Percentiles rank a stretch among this genome's conserved stretches.
Evolutionary conservation across 805 yeast species (phyloP).

Genomic region (Candida yuanshanica): DNA sequence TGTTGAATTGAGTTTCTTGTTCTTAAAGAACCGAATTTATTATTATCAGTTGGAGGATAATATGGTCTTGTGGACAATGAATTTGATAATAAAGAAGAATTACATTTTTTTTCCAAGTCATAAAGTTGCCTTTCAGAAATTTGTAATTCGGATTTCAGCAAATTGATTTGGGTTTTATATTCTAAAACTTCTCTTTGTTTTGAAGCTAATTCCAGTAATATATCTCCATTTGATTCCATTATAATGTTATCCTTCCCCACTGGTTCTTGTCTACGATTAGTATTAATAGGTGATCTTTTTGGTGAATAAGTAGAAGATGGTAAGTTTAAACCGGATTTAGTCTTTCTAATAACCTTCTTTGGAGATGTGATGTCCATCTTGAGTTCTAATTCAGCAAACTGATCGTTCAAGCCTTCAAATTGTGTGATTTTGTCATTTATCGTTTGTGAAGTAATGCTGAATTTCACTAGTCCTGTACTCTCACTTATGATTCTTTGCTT

Average conservation of each 20-base stretch:
- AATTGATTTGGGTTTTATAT: slow-evolving; percentile 35
- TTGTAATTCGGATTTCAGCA: slow-evolving; percentile 31
- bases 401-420: slow-evolving; percentile 9
- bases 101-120: slow-evolving; percentile 29
- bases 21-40: slow-evolving; percentile 4
- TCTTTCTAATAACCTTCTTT: slow-evolving; percentile 1
- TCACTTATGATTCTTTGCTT: slow-evolving; percentile 41
- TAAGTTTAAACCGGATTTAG: slow-evolving; percentile 6
- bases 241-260: background rate
- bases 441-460: slow-evolving; percentile 19
- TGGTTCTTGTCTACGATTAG: background rate
- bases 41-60: background rate
- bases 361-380: background rate
- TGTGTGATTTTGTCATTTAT: slow-evolving; percentile 10
- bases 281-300: background rate
- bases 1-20: slow-evolving; percentile 13
- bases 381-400: slow-evolving; percentile 12
- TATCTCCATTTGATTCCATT: slow-evolving; percentile 8
- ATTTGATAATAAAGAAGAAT: background rate
- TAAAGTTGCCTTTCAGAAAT: slow-evolving; percentile 34
- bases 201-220: slow-evolving; percentile 38
- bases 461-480: slow-evolving; percentile 45
- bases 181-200: slow-evolving; percentile 51
- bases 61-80: background rate
- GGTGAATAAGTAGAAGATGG: slow-evolving; percentile 5